A percentile compares a stretch with the other conserved stretches of the same genome.
These are phyloP conservation scores for Akanthomyces lecanii DNA, from an alignment of 2,329 filamentous ascomycete genomes.

Conservation along the genomic window DNA sequence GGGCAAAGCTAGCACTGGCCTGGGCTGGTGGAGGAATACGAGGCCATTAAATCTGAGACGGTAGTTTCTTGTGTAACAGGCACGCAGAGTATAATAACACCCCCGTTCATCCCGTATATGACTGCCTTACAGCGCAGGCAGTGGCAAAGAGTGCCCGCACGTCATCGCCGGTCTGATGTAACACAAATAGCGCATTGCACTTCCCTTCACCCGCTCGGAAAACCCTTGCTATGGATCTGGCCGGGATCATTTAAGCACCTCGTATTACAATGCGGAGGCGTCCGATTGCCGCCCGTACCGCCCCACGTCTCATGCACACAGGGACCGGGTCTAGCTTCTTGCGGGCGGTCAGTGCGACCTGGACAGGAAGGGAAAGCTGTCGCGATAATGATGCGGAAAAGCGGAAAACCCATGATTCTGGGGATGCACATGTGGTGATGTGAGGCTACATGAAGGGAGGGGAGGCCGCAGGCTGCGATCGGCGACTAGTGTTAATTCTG, in stretches of 20 bases:
- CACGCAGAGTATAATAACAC: background rate
- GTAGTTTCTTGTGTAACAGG: background rate
- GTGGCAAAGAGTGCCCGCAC: background rate
- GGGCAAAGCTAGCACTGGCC: slow-evolving; percentile 5
- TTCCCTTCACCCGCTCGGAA: background rate
- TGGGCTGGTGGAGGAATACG: background rate
- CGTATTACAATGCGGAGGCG: slow-evolving; percentile 15
- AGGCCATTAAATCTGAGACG: background rate
- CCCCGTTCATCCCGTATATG: background rate
- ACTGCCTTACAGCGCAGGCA: background rate
- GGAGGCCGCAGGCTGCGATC: background rate
- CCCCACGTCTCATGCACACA: slow-evolving; percentile 10
- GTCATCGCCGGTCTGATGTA: background rate
- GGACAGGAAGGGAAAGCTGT: background rate
- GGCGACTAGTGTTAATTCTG: background rate
- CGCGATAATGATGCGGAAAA: background rate
- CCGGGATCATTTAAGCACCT: slow-evolving; percentile 7
- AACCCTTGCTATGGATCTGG: slow-evolving; percentile 3
- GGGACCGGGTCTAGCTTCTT: background rate
- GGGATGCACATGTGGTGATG: background rate
- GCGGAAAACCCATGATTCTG: background rate
- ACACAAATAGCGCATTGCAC: background rate
- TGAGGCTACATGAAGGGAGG: too few species aligned
- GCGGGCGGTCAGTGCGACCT: background rate
- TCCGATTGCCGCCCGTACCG: slow-evolving; percentile 13